Base-by-base conservation (phyloP, 805 yeast genomes). In the Lipomyces oligophaga region DNA sequence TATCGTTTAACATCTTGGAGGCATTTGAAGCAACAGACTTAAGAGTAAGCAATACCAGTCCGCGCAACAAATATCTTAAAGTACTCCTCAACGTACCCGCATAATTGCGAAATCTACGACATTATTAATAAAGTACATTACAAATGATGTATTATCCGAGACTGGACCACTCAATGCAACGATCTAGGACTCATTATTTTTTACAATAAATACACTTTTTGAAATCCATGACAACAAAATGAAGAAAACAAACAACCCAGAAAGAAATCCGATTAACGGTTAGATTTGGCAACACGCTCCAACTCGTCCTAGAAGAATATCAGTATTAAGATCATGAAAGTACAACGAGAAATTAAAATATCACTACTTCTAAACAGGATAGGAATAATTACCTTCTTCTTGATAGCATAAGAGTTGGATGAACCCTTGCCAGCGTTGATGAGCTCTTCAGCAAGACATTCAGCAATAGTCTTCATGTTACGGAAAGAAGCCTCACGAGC, bases 271-370 rank as follows among this genome's bases (percentile, higher is more conserved):
- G 6, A 64, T 84, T 93, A 93, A 88, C 99, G 98, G 96, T 93
- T 93, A 75, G 98, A 90, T 80, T 93, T 93, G 74, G 99, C 99
- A 77, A 93, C 99, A 85, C 99, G 95, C 84, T 93, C 99, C 76
- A 93, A 85, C 83, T 93, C 99, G 77, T 93, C 99, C 55, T 50
- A 31, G n/a, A n/a, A n/a, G n/a, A n/a, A n/a, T n/a, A n/a, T n/a
- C n/a, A n/a, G n/a, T n/a, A n/a, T n/a, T 20, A 30, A 16, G 15
- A 24, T 5, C 13, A 3, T 27, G 48, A 39, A 40, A 44, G 46
- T 18, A 24, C n/a, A 6, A 7, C 15, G 11, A 13, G 16, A n/a
- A 24, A 38, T n/a, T 25, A 33, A 4, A 11, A n/a, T 2, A 15
- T 2, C 34, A 8, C 8, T 30, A 5, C 2, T 8, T 11, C 18